A percentile compares a stretch with the other conserved stretches of the same genome.
Conservation (phyloP, 768 basidiomycete genomes). For the Pleurotus eryngii region DNA sequence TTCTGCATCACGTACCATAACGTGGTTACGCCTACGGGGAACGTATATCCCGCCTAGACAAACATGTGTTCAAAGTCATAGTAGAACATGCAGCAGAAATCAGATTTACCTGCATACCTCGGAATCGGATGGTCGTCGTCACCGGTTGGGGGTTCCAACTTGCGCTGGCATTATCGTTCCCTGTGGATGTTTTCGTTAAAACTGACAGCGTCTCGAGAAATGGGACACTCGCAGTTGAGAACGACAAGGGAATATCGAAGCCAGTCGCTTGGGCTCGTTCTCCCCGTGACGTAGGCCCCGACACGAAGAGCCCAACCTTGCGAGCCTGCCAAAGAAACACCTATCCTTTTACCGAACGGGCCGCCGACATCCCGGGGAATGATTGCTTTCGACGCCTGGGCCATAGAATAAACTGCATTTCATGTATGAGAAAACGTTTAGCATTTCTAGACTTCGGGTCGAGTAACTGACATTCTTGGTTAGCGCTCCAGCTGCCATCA, state of each 20-base stretch:
- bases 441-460: neutral
- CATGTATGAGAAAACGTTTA: neutral
- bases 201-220: neutral
- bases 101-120: slow-evolving; percentile 51
- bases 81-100: neutral
- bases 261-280: slow-evolving; percentile 54
- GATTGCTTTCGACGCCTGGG: slow-evolving; percentile 71
- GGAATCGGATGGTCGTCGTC: slow-evolving; percentile 58
- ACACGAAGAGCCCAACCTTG: slow-evolving; percentile 58
- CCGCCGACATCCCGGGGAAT: slow-evolving; percentile 67
- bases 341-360: slow-evolving; percentile 67
- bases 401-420: slow-evolving; percentile 61
- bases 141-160: slow-evolving; percentile 55
- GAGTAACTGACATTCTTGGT: slow-evolving; percentile 62
- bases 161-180: slow-evolving; percentile 49
- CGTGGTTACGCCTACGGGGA: slow-evolving; percentile 72
- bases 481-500: slow-evolving; percentile 58
- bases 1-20: slow-evolving; percentile 39
- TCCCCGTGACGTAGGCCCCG: slow-evolving; percentile 59
- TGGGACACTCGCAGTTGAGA: slow-evolving; percentile 50
- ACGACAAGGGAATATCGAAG: slow-evolving; percentile 69
- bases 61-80: neutral
- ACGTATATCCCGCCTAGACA: slow-evolving; percentile 61
- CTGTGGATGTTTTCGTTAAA: slow-evolving; percentile 16
- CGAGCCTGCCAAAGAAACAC: slow-evolving; percentile 55